These are phyloP conservation scores for Ajuga chamaepitys DNA, from an alignment of 257 asterid species.

Conservation along the genomic window DNA sequence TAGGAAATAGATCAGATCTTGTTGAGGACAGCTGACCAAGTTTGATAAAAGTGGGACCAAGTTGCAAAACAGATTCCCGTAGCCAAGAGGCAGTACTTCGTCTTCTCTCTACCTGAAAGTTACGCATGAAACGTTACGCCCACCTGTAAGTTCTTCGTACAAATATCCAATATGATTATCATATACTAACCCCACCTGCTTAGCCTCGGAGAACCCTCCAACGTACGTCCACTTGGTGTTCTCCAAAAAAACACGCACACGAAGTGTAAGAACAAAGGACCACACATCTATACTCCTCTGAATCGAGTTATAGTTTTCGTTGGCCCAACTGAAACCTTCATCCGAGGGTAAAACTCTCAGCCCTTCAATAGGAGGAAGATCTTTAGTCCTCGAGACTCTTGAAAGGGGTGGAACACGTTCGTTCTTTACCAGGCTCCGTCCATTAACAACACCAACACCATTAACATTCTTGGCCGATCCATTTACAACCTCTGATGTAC, in stretches of 20 bases:
- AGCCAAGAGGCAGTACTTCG: conserved; percentile 85
- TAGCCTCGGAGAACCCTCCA: conserved; percentile 82
- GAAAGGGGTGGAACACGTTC: conserved; percentile 25
- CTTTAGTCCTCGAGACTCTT: conserved; percentile 20
- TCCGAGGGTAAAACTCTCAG: conserved; percentile 78
- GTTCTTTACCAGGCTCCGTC: conserved; percentile 45
- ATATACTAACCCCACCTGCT: conserved; percentile 44
- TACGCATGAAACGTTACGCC: neutral
- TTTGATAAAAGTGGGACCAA: conserved; percentile 95
- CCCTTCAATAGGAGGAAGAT: conserved; percentile 65
- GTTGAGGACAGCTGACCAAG: conserved; percentile 92
- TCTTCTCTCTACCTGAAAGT: conserved; percentile 54
- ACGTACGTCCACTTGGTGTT: conserved; percentile 69
- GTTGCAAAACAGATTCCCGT: conserved; percentile 77
- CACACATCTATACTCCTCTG: conserved; percentile 89
- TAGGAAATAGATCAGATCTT: conserved; percentile 89
- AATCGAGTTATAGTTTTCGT: conserved; percentile 69
- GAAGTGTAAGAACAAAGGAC: conserved; percentile 85
- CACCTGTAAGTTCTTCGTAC: no score
- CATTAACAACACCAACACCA: conserved; percentile 31
- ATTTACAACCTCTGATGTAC: conserved; percentile 29
- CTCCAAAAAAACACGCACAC: conserved; percentile 73
- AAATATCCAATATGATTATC: neutral
- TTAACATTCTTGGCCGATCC: conserved; percentile 39
- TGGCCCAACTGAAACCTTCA: conserved; percentile 97